Base-by-base conservation (phyloP, 352 stramenopile genomes). In the Sclerospora graminicola region DNA sequence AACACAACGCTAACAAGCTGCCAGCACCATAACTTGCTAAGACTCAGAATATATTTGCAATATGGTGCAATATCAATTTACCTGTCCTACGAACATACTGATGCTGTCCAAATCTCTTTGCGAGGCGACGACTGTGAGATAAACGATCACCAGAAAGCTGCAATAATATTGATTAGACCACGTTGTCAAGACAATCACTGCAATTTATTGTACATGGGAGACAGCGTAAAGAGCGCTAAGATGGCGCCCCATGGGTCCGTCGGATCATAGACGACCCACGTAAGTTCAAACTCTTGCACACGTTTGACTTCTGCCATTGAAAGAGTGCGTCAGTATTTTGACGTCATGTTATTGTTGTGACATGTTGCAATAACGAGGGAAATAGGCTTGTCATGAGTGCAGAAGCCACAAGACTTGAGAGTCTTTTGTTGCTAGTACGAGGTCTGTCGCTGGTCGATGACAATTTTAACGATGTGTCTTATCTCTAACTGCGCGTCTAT, bases 121-220 rank as follows among this genome's bases (percentile, higher is more conserved):
- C 40, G 82, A 89, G 8, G 68, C 58, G 16, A 90, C 58, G 27
- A 89, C 54, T 42, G 81, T 90, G 37, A 69, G 48, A 58, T 85
- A 86, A 63, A 85, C 85, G 57, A 92, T 79, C 51, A 85, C 73
- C 49, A 92, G 64, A 51, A 89, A 92, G 36, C 80, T 92, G 57
- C 1, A 45, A 7, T 5, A 38, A 9, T 16, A 15, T 19, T 33
- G 27, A 8, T 51, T 15, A 51, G 23, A 27, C 41, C 21, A 27
- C 14, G 14, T 13, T 4, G 4, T 7, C 24, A 40, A 39, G 35
- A 47, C 41, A 51, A 33, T 41, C 6, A 34, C 44, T n/a, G 26
- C 10, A 26, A 15, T n/a, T 10, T 1, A 5, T 60, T 64, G 28
- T 41, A 89, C 75, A 90, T 66, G 35, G 78, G 78, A 18, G 73